Base-by-base conservation (phyloP, 2,329 filamentous ascomycete genomes). In the Monosporascus ibericus region DNA sequence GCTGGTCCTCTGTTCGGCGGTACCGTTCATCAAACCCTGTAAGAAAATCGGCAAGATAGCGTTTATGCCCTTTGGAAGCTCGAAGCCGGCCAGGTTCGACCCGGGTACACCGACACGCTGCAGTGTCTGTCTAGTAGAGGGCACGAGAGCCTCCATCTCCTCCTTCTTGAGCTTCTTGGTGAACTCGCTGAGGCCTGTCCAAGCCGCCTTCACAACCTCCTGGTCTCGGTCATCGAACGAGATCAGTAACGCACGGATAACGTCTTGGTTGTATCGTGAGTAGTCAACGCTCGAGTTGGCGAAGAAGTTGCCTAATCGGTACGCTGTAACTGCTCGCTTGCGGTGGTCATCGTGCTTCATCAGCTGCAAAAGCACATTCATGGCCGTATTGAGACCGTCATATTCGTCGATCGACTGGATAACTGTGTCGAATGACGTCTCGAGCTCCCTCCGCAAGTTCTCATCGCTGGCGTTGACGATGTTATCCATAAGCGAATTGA, bases 11-110 rank as follows among this genome's bases (percentile, higher is more conserved):
- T 99, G 94, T 5, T 99, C 94, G 17, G 88, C 77, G 38, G 88
- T 92, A 53, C 94, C 95, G 64, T 99, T 97, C 87, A 99, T 95
- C 60, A 99, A 79, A 72, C 94, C 94, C 68, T 99, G 95, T 66
- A 97, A 72, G 81, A 99, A 97, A 60, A 99, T 97, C 2, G 95
- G 94, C 55, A 99, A 74, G 58, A 99, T 86, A 57, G 94, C 92
- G 65, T 91, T 95, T 77, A 99, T 96, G 56, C 95, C 95, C 81
- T 97, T 99, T 2, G 92, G 94, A 52, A 97, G 75, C 62, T 84
- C 80, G 74, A 99, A 99, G 37, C 94, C 95, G 39, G 91, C 84
- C 47, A 99, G 77, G 64, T 92, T 86, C 40, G 86, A 81, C 27
- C 94, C 94, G 42, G 91, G 76, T 44, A 96, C 89, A 61, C 95